Conservation (phyloP, 225 moss, liverwort and hornwort species). For the Anthoceros angustus region DNA sequence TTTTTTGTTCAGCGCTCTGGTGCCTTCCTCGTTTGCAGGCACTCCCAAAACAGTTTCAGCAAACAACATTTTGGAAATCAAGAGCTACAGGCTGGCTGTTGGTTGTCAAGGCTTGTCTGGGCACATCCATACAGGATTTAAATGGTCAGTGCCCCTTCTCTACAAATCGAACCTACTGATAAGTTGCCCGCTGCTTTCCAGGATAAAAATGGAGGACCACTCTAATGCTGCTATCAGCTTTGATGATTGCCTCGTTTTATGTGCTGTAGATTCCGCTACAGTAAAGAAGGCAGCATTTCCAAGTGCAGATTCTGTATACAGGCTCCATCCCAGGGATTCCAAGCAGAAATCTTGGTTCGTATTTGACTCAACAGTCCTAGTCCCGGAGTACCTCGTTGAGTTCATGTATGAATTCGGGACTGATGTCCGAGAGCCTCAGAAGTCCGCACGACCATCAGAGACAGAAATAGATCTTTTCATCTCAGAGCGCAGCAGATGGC, state of each 20-base stretch:
- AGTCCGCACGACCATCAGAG: neutral
- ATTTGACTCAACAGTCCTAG: slow-evolving; percentile 55
- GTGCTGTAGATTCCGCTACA: neutral
- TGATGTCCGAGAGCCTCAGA: slow-evolving; percentile 14
- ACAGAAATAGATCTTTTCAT: neutral
- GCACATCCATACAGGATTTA: slow-evolving; percentile 61
- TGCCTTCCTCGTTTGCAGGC: slow-evolving; percentile 13
- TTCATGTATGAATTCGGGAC: slow-evolving; percentile 66
- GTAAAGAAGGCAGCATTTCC: slow-evolving; percentile 63
- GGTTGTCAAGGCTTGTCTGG: slow-evolving; percentile 87
- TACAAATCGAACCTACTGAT: slow-evolving; percentile 18
- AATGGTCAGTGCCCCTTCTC: slow-evolving; percentile 19
- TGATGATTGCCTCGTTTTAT: neutral
- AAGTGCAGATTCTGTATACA: slow-evolving; percentile 84
- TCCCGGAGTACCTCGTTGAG: slow-evolving; percentile 91
- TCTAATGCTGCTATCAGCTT: slow-evolving; percentile 15
- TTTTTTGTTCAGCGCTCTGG: slow-evolving; percentile 15
- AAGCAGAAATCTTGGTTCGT: slow-evolving; percentile 87
- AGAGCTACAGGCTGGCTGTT: slow-evolving; percentile 72
- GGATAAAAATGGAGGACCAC: neutral
- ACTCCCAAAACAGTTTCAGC: slow-evolving; percentile 35
- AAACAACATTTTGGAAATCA: slow-evolving; percentile 21
- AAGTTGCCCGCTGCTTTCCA: slow-evolving; percentile 15
- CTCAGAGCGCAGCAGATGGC: neutral
- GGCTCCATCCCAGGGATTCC: slow-evolving; percentile 73